Base-by-base conservation (phyloP, 2,329 filamentous ascomycete genomes). In the Aspergillus novoparasiticus region DNA sequence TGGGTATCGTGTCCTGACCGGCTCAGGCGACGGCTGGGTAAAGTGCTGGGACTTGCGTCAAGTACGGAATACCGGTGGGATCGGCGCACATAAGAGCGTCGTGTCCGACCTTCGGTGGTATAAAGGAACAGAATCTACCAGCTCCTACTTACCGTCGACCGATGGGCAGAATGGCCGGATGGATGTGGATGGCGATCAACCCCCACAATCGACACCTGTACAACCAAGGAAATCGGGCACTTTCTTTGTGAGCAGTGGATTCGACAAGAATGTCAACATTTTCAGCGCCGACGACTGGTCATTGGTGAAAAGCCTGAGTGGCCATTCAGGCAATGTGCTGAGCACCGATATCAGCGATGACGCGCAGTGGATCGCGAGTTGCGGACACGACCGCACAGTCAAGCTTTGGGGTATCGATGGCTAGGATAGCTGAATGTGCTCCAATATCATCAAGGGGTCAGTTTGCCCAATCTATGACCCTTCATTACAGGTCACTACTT, bases 41-140 rank as follows among this genome's bases (percentile, higher is more conserved):
- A 98, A 97, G 78, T 97, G 94, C 79, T 99, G 95, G 95, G 95
- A 99, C 75, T 85, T 99, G 58, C 89, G 95, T 53, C 94, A 95
- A 72, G 94, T 98, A 56, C 87, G 91, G 70, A 89, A 89, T 66
- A 90, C 87, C 0, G 94, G 92, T 14, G 92, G 91, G 21, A 90
- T 99, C 28, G 95, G 94, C 56, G 94, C 95, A 8, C 95, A 99
- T 77, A 90, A 88, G 57, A 94, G 93, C 67, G 91, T 95, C 39
- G 94, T 99, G 9, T 95, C 93, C 1, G 95, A 99, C 76, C 81
- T 99, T 66, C 85, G 93, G 66, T 98, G 95, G 93, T 98, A 90
- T 81, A 96, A 95, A 77, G 94, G 95, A 2, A 81, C 86, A 2
- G 94, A 97, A 74, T 90, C 92, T 57, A 87, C 90, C 4, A 79